Base-by-base conservation (phyloP, 208 protist genomes). In the Acanthamoeba royreba region DNA sequence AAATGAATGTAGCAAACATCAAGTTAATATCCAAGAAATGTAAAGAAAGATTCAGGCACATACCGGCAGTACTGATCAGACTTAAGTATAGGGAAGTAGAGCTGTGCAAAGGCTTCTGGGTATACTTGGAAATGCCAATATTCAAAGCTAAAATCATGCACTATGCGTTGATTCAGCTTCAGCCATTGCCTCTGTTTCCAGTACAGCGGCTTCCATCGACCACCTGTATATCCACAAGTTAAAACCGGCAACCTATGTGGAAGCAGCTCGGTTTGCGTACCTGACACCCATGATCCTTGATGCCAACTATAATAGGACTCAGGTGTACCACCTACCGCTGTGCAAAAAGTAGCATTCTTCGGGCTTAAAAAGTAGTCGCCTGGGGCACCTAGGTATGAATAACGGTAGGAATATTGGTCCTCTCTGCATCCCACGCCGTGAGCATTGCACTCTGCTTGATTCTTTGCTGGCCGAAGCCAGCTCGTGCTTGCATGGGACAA, bases 21-120 rank as follows among this genome's bases (percentile, higher is more conserved):
- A n/a, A n/a, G n/a, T n/a, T n/a, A n/a, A n/a, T n/a, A n/a, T n/a
- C n/a, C n/a, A n/a, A n/a, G n/a, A n/a, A n/a, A n/a, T n/a, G n/a
- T n/a, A n/a, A n/a, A n/a, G n/a, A n/a, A n/a, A n/a, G n/a, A n/a
- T n/a, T n/a, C n/a, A n/a, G n/a, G n/a, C n/a, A n/a, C n/a, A n/a
- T n/a, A 83, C 25, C 72, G 72, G 43, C 72, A 83, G 72, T 83
- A 46, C 72, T 83, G 72, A 45, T 83, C 72, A 7, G 72, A 83
- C 72, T 83, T 83, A 28, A 83, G 72, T 28, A 83, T n/a, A 5
- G 72, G 72, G 72, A 83, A 83, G 72, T 83, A 83, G 42, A 83
- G 42, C 0, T 83, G 3, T 38, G 52, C 42, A 45, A n/a, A 83
- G 72, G 72, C 72, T 25, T 83, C 8, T 7, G 38, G 42, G 43